Percentiles rank a stretch among this genome's conserved stretches.
phyloP scores from a whole-genome alignment of 768 basidiomycete species.

The Tricholoma bakamatsutake region DNA sequence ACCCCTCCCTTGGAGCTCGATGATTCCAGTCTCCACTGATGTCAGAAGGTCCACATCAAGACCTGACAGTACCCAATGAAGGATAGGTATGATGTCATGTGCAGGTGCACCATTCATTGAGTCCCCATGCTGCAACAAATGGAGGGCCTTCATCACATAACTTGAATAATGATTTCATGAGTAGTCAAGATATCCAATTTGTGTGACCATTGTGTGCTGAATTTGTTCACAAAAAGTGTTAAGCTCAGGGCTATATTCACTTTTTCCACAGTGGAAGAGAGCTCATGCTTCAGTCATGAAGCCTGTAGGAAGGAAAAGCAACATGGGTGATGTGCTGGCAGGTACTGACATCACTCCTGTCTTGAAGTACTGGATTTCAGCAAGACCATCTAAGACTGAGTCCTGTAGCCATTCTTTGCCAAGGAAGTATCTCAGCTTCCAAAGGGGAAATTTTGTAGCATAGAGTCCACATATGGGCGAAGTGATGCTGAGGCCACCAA shows the following conservation, averaged over 20 bases:
- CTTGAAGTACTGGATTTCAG: neutral
- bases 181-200: neutral
- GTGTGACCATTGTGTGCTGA: neutral
- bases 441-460: neutral
- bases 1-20: too few species aligned
- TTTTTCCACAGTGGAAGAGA: neutral
- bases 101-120: neutral
- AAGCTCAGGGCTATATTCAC: neutral
- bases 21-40: too few species aligned
- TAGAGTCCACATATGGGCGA: neutral
- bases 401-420: neutral
- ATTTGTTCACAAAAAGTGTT: neutral
- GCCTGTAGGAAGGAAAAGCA: neutral
- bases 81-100: too few species aligned
- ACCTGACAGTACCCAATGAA: too few species aligned
- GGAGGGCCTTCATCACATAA: neutral
- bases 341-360: neutral
- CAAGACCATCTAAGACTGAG: neutral
- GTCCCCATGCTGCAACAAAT: neutral
- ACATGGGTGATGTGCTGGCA: neutral
- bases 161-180: neutral
- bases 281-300: too few species aligned
- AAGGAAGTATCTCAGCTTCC: neutral
- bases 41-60: too few species aligned
- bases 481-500: neutral